phyloP scores from a whole-genome alignment of 2,329 filamentous ascomycete species.

The Helminthosporium solani region DNA sequence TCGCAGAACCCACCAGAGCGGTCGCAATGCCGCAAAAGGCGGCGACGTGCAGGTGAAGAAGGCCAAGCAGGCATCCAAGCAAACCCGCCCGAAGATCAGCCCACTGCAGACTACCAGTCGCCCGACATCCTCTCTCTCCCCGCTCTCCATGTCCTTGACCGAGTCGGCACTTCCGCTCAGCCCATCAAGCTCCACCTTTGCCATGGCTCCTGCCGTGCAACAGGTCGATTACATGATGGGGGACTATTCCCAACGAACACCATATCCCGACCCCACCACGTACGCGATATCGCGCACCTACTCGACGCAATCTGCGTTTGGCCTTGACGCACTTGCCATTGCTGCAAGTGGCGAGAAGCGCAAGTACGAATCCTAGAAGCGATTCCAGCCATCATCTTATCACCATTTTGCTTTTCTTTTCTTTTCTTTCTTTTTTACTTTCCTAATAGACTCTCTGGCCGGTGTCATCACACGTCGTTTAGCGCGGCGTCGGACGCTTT shows the following conservation, averaged over 20 bases:
- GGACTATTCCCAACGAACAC: slow-evolving; percentile 26
- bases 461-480: background rate
- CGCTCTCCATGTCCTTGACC: slow-evolving; percentile 20
- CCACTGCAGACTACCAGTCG: slow-evolving; percentile 28
- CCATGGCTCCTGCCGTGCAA: slow-evolving; percentile 30
- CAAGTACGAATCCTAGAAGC: slow-evolving; percentile 31
- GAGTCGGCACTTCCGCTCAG: slow-evolving; percentile 33
- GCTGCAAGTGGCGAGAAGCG: slow-evolving; percentile 42
- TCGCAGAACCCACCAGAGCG: slow-evolving; percentile 68
- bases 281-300: slow-evolving; percentile 27
- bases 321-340: slow-evolving; percentile 41
- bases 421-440: background rate
- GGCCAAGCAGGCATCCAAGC: slow-evolving; percentile 35
- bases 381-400: background rate
- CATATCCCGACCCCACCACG: slow-evolving; percentile 33
- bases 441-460: background rate
- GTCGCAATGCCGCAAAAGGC: slow-evolving; percentile 43
- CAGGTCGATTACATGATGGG: slow-evolving; percentile 21
- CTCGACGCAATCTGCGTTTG: slow-evolving; percentile 28
- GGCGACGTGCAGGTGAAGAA: slow-evolving; percentile 41
- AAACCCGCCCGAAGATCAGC: slow-evolving; percentile 37
- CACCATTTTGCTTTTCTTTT: too few relatives aligned
- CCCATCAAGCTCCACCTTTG: slow-evolving; percentile 26
- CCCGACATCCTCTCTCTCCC: slow-evolving; percentile 15
- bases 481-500: background rate